phyloP scores from a whole-genome alignment of 2,329 filamentous ascomycete genomes.

The Verticillium zaregamsianum region DNA sequence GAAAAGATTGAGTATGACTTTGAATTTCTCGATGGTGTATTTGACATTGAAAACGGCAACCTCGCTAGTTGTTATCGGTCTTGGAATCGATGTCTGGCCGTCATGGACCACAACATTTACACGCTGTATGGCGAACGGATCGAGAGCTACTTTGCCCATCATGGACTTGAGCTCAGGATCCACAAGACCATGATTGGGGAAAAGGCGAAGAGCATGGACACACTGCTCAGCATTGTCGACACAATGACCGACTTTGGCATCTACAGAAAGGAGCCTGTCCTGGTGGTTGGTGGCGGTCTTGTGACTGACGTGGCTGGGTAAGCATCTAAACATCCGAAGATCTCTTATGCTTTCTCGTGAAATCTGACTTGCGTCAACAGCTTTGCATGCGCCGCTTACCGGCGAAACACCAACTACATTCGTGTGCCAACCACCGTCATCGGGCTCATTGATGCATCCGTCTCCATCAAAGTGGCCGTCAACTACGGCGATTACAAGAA shows the following conservation, averaged over 20 bases:
- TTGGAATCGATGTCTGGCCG: slow-evolving; percentile 62
- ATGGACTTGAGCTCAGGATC: slow-evolving; percentile 57
- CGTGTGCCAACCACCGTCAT: slow-evolving; percentile 72
- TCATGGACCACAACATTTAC: slow-evolving; percentile 70
- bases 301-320: slow-evolving; percentile 65
- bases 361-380: slow-evolving; percentile 26
- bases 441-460: slow-evolving; percentile 69
- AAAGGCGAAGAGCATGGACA: slow-evolving; percentile 70
- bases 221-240: slow-evolving; percentile 64
- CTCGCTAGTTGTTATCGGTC: slow-evolving; percentile 61
- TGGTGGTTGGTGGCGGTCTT: slow-evolving; percentile 64
- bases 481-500: slow-evolving; percentile 78
- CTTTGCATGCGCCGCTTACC: slow-evolving; percentile 68
- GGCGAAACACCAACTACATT: slow-evolving; percentile 70
- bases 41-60: slow-evolving; percentile 55
- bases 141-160: slow-evolving; percentile 62
- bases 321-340: slow-evolving; percentile 26
- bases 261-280: slow-evolving; percentile 63
- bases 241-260: slow-evolving; percentile 72
- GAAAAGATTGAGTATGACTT: slow-evolving; percentile 77
- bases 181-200: slow-evolving; percentile 73
- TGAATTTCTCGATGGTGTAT: slow-evolving; percentile 66
- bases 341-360: slow-evolving; percentile 15
- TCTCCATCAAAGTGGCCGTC: slow-evolving; percentile 74
- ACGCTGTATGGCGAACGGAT: slow-evolving; percentile 63